A percentile compares a stretch with the other conserved stretches of the same genome.
Evolutionary conservation across 2,329 filamentous ascomycete genomes (phyloP).

Genomic region (Podosphaera xanthii): DNA sequence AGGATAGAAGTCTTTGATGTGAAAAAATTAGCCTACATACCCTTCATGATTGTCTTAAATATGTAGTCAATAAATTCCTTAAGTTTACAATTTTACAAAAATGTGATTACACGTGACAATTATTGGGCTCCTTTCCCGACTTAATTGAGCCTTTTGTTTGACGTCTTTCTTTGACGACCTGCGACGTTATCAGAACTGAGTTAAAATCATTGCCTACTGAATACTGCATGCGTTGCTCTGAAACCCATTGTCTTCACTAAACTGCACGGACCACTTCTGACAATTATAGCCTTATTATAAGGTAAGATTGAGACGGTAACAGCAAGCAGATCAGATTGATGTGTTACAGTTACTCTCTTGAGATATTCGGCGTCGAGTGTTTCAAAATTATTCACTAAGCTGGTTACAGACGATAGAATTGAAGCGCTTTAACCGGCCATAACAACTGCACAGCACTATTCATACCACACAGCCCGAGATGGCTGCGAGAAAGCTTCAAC

Average conservation of each 20-base stretch:
- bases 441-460: slow-evolving; percentile 5
- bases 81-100: no score
- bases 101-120: no score
- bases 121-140: no score
- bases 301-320: not conserved
- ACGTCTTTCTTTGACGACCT: no score
- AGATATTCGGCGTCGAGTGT: not conserved
- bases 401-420: slow-evolving; percentile 9
- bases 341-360: not conserved
- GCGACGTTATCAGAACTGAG: no score
- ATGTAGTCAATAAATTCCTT: no score
- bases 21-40: slow-evolving; percentile 7
- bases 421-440: slow-evolving; percentile 6
- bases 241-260: not conserved
- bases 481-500: slow-evolving; percentile 87
- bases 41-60: slow-evolving; percentile 17
- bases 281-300: no score
- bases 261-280: slow-evolving; percentile 1
- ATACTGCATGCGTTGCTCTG: not conserved
- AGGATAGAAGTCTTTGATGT: not conserved
- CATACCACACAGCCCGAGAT: slow-evolving; percentile 29
- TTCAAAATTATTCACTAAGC: slow-evolving; percentile 1
- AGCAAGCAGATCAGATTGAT: slow-evolving; percentile 4
- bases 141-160: no score
- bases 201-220: no score